Evolutionary conservation across 768 basidiomycete species (phyloP), one percentile per base, ranked within the genome.

Genomic region (Fomitopsis pulvina): DNA sequence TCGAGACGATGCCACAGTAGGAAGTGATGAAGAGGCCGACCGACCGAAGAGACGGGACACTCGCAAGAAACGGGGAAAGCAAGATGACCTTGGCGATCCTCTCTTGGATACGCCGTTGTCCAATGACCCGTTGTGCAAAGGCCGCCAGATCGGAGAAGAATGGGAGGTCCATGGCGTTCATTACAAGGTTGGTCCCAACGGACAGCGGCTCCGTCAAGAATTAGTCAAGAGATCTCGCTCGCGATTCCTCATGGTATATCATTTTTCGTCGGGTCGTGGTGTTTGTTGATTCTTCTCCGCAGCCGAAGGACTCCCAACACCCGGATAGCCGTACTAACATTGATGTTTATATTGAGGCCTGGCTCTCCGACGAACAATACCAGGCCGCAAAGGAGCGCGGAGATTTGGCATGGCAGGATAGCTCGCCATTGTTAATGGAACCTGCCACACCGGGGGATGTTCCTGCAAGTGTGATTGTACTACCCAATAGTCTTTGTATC

Each of bases 221-320:
- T 66, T 89, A 57, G 77, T 91, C 39, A 89, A 81, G 69, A 85
- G 81, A 66, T 77, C 78, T 16, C 76, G 78, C 54, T 81, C 77
- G 47, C 81, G 79, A 55, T 88, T 83, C 58, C 69, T 72, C 32
- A 90, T 90, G 88, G 88, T 87, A 59, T 50, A 80, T 48, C 10
- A 18, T 21, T 28, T 11, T 47, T 27, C 24, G 1, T 10, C 30
- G 21, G 29, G 28, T 37, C 44, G 12, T n/a, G n/a, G 24, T 37
- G 9, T 30, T 22, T 26, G 10, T 34, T 53, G 42, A 38, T 56
- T 62, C 24, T 62, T 9, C n/a, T 50, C 29, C 30, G 11, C 55
- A 90, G 88, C 88, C 88, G 2, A 68, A 75, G 47, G 88, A 91
- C 60, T 89, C 87, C 7, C 75, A 79, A 51, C 87, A 91, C 62